phyloP scores from a whole-genome alignment of 805 yeast species.

The Pichia cephalocereana region DNA sequence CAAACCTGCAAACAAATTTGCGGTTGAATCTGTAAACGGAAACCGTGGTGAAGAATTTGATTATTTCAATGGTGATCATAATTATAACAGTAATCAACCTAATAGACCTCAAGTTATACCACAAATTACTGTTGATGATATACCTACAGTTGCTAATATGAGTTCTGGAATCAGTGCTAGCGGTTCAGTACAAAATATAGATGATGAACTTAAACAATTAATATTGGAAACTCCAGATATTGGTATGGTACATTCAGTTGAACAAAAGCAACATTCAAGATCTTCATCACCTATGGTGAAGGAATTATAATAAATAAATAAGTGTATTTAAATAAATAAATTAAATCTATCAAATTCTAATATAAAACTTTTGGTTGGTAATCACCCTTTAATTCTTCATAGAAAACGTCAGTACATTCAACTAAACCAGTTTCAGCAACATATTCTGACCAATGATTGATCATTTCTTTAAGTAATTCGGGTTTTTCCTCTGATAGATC shows the following conservation, averaged over 20 bases:
- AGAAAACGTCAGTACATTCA: constrained; percentile 17
- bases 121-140: background rate
- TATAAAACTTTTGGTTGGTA: constrained; percentile 3
- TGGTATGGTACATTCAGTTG: constrained; percentile 2
- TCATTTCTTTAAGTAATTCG: constrained; percentile 31
- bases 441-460: constrained; percentile 41
- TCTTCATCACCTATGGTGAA: background rate
- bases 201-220: constrained; percentile 4
- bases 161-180: background rate
- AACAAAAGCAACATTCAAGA: constrained; percentile 3
- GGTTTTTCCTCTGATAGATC: constrained; percentile 33
- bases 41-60: background rate
- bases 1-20: constrained; percentile 8
- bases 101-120: background rate
- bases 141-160: background rate
- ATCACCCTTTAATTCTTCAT: constrained; percentile 4
- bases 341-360: background rate
- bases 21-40: constrained; percentile 3
- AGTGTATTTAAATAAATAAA: no score
- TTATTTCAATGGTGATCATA: background rate
- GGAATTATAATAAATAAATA: no score
- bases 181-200: constrained; percentile 3
- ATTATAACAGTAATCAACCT: background rate
- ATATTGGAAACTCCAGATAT: background rate
- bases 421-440: constrained; percentile 43